Conservation (phyloP, 2,329 filamentous ascomycete species). For the Bipolaris sorokiniana region DNA sequence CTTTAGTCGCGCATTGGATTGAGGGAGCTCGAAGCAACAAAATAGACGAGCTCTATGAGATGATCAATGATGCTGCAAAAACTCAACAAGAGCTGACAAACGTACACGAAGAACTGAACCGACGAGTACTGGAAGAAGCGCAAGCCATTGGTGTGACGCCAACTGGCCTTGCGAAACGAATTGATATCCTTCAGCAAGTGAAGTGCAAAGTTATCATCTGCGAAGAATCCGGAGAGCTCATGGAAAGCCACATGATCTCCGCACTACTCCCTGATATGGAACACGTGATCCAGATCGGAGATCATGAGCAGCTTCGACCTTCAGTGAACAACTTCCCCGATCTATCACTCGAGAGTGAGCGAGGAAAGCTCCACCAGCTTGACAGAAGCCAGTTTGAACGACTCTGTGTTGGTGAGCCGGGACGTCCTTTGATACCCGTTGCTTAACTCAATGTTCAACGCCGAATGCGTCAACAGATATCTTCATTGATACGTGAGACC, state of each 20-base stretch:
- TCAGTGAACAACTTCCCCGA: constrained; percentile 60
- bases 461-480: constrained; percentile 69
- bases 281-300: constrained; percentile 68
- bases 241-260: constrained; percentile 68
- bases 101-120: constrained; percentile 49
- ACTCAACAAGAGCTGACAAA: constrained; percentile 21
- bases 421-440: constrained; percentile 32
- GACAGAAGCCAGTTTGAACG: constrained; percentile 69
- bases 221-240: constrained; percentile 72
- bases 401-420: constrained; percentile 48
- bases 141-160: constrained; percentile 67
- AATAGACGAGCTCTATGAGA: constrained; percentile 22
- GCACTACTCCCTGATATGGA: constrained; percentile 65
- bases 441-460: constrained; percentile 62
- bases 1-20: constrained; percentile 24
- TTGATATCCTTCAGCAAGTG: constrained; percentile 58
- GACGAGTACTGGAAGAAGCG: constrained; percentile 50
- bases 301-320: constrained; percentile 67
- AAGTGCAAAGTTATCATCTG: constrained; percentile 65
- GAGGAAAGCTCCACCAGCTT: constrained; percentile 59
- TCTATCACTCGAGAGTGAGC: constrained; percentile 58
- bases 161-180: constrained; percentile 63
- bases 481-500: constrained; percentile 62
- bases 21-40: constrained; percentile 19
- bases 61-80: constrained; percentile 11